These are phyloP conservation scores for Babesia sp. DNA, from an alignment of 169 alveolate genomes.

Conservation along the genomic window DNA sequence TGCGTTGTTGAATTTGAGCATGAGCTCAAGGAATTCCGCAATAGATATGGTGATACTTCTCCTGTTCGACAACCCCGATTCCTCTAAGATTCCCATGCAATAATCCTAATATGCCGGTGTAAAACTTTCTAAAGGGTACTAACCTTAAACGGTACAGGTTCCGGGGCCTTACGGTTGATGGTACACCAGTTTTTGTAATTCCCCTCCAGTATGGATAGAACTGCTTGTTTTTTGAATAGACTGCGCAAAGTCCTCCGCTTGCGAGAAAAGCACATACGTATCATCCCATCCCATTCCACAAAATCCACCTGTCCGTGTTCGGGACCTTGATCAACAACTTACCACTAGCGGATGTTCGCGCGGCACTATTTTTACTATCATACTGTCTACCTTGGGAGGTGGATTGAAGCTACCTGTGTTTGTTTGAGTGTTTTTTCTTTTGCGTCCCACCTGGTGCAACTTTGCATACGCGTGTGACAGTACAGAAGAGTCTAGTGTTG, in stretches of 20 bases:
- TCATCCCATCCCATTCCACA: conserved; percentile 98
- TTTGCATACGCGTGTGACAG: conserved; percentile 89
- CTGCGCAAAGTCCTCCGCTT: conserved; percentile 96
- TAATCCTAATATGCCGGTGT: conserved; percentile 17
- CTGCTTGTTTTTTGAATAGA: conserved; percentile 91
- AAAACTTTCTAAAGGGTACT: background rate
- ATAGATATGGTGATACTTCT: conserved; percentile 86
- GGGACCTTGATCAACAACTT: background rate
- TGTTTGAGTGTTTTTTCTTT: background rate
- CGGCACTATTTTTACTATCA: conserved; percentile 97
- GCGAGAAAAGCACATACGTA: conserved; percentile 95
- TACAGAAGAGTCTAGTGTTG: conserved; percentile 91
- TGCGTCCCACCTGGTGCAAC: conserved; percentile 81
- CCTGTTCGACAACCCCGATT: conserved; percentile 71
- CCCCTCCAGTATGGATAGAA: conserved; percentile 88
- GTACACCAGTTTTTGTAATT: conserved; percentile 90
- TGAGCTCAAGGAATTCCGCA: conserved; percentile 84
- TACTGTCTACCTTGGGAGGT: conserved; percentile 99
- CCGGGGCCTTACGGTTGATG: conserved; percentile 74
- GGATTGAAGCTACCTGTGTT: conserved; percentile 96
- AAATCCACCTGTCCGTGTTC: conserved; percentile 82
- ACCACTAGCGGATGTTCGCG: conserved; percentile 88
- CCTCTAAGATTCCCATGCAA: conserved; percentile 69
- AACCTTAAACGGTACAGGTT: conserved; percentile 49
- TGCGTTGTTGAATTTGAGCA: conserved; percentile 84